Base-by-base conservation (phyloP, 1,284 basidiomycete genomes). In the Leccinum subrobustum region DNA sequence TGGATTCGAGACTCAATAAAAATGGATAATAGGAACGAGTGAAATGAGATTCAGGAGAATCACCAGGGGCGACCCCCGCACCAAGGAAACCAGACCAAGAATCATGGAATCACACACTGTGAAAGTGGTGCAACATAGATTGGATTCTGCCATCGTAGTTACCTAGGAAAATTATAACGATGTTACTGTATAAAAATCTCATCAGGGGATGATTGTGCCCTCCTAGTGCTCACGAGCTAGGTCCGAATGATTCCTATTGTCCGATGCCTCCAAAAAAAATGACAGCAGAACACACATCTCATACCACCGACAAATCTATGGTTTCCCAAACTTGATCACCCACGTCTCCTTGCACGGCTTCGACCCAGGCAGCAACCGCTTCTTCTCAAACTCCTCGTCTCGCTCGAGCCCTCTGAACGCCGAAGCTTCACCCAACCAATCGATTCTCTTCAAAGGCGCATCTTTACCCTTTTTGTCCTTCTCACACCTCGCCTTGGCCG, bases 321-420 rank as follows among this genome's bases (percentile, higher is more conserved):
- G 68, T 54, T 68, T 73, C 31, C 67, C 74, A 63, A 78, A 70
- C 60, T 70, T 76, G 48, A 78, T 63, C 12, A 78, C 65, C 72
- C 73, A 79, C 5, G 78, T 79, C 63, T 79, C 77, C 39, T 75
- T 58, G 55, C 60, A 67, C 5, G 57, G 57, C 57, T 69, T 53
- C 52, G 47, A 57, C 51, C 73, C 76, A 18, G 83, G 84, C 20
- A 85, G 63, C 50, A 80, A 60, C 61, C 83, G 77, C 62, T 73
- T 66, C 67, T 80, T 82, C 60, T 76, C 76, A 66, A 80, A 87
- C 3, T 81, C 81, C 20, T 83, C 83, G 60, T 86, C 80, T 69
- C 75, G 80, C 64, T 83, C 81, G 62, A 88, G 65, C 1, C 86
- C 86, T 60, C 77, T 82, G 69, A 88, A 88, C 27, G 82, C 70